These are phyloP conservation scores for Hanseniaspora hatyaiensis DNA, from an alignment of 805 yeast genomes.

Conservation along the genomic window DNA sequence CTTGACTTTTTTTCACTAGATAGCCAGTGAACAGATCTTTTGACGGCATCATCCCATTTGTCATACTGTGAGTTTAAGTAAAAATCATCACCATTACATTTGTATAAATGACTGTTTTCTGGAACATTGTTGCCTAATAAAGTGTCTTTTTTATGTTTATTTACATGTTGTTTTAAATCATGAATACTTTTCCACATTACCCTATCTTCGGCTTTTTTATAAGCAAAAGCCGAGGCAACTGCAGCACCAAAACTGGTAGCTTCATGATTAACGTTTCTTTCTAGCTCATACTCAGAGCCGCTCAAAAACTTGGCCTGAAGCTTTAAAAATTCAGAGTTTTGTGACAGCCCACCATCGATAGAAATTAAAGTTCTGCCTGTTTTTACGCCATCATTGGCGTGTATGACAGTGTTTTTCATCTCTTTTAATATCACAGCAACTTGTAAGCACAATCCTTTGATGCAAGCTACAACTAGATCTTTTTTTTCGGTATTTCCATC, in stretches of 20 bases:
- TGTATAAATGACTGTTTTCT: constrained; percentile 36
- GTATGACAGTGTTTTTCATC: no score
- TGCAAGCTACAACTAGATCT: constrained; percentile 87
- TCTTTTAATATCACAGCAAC: constrained; percentile 82
- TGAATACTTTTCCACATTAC: constrained; percentile 62
- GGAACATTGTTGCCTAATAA: constrained; percentile 33
- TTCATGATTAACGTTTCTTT: constrained; percentile 71
- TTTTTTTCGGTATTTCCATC: constrained; percentile 86
- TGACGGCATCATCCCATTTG: constrained; percentile 77
- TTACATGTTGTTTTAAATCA: constrained; percentile 79
- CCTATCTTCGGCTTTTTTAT: constrained; percentile 40
- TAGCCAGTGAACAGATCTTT: constrained; percentile 74
- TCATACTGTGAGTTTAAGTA: constrained; percentile 41
- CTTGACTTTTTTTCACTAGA: constrained; percentile 15
- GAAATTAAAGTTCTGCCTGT: constrained; percentile 36
- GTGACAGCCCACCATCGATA: constrained; percentile 94
- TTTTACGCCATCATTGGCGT: no score
- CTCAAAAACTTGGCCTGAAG: constrained; percentile 75
- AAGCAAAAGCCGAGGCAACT: constrained; percentile 76
- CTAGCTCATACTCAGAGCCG: constrained; percentile 74
- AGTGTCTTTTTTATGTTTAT: constrained; percentile 83
- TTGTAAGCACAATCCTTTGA: constrained; percentile 91
- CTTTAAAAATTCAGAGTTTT: constrained; percentile 82
- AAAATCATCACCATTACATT: constrained; percentile 14
- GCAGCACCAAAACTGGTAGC: constrained; percentile 96